Percentiles rank a stretch among this genome's conserved stretches.
Conservation (phyloP, 305 asterid genomes). For the Fraxinus angustifolia region DNA sequence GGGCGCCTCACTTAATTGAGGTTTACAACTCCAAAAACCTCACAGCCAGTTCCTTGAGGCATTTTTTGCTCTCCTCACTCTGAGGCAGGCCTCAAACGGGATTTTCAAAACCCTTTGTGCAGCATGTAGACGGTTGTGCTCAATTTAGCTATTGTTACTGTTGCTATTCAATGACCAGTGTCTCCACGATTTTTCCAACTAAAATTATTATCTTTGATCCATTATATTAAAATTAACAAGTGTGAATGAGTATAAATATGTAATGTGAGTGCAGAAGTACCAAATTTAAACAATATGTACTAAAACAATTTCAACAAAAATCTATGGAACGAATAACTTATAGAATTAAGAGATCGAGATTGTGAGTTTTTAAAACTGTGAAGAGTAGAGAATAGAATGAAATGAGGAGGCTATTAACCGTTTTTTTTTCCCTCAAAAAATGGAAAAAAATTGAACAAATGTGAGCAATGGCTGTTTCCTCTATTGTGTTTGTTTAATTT, state of each 20-base stretch:
- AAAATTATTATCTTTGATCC: not conserved
- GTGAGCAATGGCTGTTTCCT: not conserved
- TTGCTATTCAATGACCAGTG: too few relatives aligned
- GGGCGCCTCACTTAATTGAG: too few relatives aligned
- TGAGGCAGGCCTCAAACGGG: too few relatives aligned
- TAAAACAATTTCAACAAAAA: not conserved
- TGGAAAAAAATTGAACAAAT: not conserved
- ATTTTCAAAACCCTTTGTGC: too few relatives aligned
- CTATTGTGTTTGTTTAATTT: not conserved
- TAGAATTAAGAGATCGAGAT: not conserved
- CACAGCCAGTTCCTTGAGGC: too few relatives aligned
- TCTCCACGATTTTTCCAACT: too few relatives aligned
- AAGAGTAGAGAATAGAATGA: not conserved
- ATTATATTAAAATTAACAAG: not conserved
- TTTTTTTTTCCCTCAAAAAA: not conserved
- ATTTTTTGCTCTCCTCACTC: too few relatives aligned
- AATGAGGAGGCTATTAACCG: not conserved
- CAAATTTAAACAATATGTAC: not conserved
- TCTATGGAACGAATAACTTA: not conserved
- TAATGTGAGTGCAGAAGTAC: not conserved
- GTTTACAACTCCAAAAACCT: too few relatives aligned
- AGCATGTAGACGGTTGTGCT: too few relatives aligned
- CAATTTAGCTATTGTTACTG: too few relatives aligned
- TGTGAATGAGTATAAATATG: not conserved
- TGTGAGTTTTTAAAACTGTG: not conserved